Evolutionary conservation across 2,329 filamentous ascomycete species (phyloP).

Genomic region (Pyricularia sp.): DNA sequence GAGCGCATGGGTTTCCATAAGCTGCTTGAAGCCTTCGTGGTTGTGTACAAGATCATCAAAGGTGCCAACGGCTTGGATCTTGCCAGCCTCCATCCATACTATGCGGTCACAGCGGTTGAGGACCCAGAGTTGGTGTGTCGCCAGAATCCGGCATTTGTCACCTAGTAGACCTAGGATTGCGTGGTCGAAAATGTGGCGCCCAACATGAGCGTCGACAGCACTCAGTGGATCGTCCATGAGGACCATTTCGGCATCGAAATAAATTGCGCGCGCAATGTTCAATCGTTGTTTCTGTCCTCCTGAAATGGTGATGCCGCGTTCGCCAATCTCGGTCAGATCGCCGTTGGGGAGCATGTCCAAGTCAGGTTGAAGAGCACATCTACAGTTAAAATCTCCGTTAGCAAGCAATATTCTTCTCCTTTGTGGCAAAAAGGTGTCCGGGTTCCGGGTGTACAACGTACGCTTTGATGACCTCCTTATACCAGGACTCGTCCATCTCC

Average conservation of each 20-base stretch:
- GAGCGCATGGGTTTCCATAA: conserved; percentile 76
- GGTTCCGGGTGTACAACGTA: conserved; percentile 22
- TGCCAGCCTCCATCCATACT: conserved; percentile 82
- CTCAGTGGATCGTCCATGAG: conserved; percentile 58
- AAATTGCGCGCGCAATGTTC: conserved; percentile 76
- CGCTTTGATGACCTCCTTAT: conserved; percentile 69
- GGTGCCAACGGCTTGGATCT: conserved; percentile 73
- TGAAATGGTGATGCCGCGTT: conserved; percentile 88
- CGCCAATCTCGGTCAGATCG: conserved; percentile 85
- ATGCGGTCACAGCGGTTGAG: conserved; percentile 83
- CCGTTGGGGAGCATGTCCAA: conserved; percentile 86
- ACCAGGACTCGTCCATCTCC: conserved; percentile 62
- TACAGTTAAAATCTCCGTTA: conserved; percentile 13
- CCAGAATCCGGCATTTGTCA: conserved; percentile 80
- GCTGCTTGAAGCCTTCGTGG: conserved; percentile 62
- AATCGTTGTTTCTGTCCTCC: conserved; percentile 91
- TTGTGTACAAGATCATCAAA: conserved; percentile 76
- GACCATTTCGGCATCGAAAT: conserved; percentile 56
- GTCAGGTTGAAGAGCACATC: conserved; percentile 73
- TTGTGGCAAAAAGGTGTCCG: neutral
- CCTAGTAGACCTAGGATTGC: conserved; percentile 82
- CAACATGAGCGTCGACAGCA: conserved; percentile 58
- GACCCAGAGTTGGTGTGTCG: conserved; percentile 91
- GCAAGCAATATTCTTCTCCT: neutral
- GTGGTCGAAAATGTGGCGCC: conserved; percentile 75